Evolutionary conservation across 345 rosid genomes (phyloP).

Genomic region (Capsella bursapastoris): DNA sequence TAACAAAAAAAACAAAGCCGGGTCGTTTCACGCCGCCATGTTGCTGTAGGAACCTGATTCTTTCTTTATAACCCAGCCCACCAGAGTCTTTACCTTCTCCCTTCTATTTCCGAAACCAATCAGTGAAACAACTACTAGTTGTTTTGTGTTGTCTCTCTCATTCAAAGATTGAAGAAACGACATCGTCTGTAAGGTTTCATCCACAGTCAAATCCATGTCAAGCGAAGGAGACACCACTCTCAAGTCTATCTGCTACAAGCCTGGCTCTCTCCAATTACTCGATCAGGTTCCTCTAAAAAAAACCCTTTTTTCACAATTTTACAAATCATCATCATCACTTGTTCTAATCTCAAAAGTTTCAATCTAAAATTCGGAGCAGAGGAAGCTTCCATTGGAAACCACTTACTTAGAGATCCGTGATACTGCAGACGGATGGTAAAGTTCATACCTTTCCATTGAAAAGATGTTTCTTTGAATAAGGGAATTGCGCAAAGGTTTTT

Average conservation of each 20-base stretch:
- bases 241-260: constrained; percentile 47
- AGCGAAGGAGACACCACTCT: constrained; percentile 44
- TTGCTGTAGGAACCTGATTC: too few species aligned
- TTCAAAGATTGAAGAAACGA: too few species aligned
- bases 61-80: too few species aligned
- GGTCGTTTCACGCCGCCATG: too few species aligned
- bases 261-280: constrained; percentile 46
- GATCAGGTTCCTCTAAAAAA: constrained; percentile 35
- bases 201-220: constrained; percentile 36
- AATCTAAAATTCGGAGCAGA: constrained; percentile 45
- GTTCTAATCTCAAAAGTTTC: too few species aligned
- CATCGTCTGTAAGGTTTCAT: constrained; percentile 1
- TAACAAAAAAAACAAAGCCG: too few species aligned
- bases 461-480: not conserved
- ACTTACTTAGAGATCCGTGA: constrained; percentile 63
- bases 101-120: too few species aligned
- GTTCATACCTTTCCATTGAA: not conserved
- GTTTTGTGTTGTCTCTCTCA: too few species aligned
- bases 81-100: too few species aligned
- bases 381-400: constrained; percentile 85
- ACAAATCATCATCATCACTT: not conserved
- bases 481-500: too few species aligned
- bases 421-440: constrained; percentile 84
- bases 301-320: not conserved
- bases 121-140: too few species aligned